Evolutionary conservation across 805 yeast genomes (phyloP).

Genomic region (Barnettozyma pratensis): DNA sequence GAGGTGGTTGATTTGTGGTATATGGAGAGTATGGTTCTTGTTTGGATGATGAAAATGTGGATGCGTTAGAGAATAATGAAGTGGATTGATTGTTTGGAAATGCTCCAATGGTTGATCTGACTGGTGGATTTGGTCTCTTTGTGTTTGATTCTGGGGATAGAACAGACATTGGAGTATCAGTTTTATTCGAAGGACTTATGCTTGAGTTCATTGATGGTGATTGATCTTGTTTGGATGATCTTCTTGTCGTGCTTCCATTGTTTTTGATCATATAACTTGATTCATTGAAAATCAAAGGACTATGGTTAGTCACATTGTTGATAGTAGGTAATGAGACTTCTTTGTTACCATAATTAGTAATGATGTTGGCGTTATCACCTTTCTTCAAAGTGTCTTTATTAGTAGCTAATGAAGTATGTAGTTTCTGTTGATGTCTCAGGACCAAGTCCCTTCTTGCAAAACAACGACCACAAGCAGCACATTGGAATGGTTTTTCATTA

Average conservation of each 20-base stretch:
- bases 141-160: not conserved
- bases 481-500: slow-evolving; percentile 91
- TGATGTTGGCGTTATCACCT: slow-evolving; percentile 30
- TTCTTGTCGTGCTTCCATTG: not conserved
- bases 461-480: slow-evolving; percentile 94
- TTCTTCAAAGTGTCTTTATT: slow-evolving; percentile 30
- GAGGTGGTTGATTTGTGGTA: not conserved
- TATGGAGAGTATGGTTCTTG: slow-evolving; percentile 5
- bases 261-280: not conserved
- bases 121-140: not conserved
- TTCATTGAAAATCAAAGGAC: slow-evolving; percentile 4
- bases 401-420: slow-evolving; percentile 56
- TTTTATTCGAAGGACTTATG: not conserved
- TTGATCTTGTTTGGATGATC: not conserved
- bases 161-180: not conserved
- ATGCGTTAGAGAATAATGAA: not conserved
- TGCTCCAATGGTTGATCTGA: slow-evolving; percentile 1
- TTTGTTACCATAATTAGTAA: slow-evolving; percentile 34
- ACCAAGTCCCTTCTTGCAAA: slow-evolving; percentile 89
- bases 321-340: slow-evolving; percentile 33
- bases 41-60: too few relatives aligned
- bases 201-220: not conserved
- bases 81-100: not conserved
- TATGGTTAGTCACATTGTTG: not conserved
- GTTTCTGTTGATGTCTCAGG: slow-evolving; percentile 89